Conservation (phyloP, 2,329 filamentous ascomycete species). For the Aspergillus thermomutatus region DNA sequence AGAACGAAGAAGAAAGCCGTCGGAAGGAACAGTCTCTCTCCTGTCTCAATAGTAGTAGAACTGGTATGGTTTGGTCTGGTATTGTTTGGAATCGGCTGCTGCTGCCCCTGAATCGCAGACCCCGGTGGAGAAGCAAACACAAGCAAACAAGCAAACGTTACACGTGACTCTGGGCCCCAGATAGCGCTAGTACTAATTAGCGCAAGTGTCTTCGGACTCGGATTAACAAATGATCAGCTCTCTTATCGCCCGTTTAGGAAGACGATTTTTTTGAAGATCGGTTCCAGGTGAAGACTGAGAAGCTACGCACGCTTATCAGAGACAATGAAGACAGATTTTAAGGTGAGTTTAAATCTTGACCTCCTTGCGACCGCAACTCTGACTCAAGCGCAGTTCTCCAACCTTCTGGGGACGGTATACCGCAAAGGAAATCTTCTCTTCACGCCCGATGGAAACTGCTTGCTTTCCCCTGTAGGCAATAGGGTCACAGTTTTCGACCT, state of each 20-base stretch:
- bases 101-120: slow-evolving; percentile 33
- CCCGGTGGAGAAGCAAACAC: slow-evolving; percentile 11
- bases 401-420: slow-evolving; percentile 96
- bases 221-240: slow-evolving; percentile 24
- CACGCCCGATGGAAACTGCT: slow-evolving; percentile 90
- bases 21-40: slow-evolving; percentile 7
- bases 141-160: slow-evolving; percentile 13
- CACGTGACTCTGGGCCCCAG: slow-evolving; percentile 23
- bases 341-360: slow-evolving; percentile 54
- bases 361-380: neutral
- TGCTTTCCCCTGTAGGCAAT: slow-evolving; percentile 96
- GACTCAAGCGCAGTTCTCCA: slow-evolving; percentile 73
- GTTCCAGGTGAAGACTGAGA: slow-evolving; percentile 10
- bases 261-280: slow-evolving; percentile 23
- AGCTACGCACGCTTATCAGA: slow-evolving; percentile 17
- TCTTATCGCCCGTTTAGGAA: slow-evolving; percentile 25
- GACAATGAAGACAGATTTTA: slow-evolving; percentile 98
- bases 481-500: slow-evolving; percentile 94
- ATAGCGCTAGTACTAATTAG: slow-evolving; percentile 25
- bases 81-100: slow-evolving; percentile 6
- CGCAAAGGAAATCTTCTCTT: slow-evolving; percentile 96
- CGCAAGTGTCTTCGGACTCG: slow-evolving; percentile 25
- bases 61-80: neutral
- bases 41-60: slow-evolving; percentile 16
- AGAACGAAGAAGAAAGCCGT: slow-evolving; percentile 6